Conservation (phyloP, 2,329 filamentous ascomycete species). For the Clarireedia monteithiana region DNA sequence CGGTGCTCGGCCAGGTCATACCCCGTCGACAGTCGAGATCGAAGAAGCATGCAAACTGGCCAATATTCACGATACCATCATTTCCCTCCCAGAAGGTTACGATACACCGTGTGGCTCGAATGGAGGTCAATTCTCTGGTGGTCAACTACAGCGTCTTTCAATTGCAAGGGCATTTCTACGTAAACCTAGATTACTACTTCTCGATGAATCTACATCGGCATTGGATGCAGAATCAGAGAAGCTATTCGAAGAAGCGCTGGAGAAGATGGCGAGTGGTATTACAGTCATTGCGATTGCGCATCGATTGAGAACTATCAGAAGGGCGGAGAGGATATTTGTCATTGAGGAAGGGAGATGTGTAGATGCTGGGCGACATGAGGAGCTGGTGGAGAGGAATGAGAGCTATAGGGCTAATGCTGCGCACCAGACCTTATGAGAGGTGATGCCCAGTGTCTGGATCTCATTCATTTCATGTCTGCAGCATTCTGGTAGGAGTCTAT, state of each 20-base stretch:
- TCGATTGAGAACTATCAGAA: slow-evolving; percentile 47
- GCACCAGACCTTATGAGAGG: slow-evolving; percentile 8
- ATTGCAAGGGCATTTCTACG: slow-evolving; percentile 72
- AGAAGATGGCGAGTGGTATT: slow-evolving; percentile 44
- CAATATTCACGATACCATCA: slow-evolving; percentile 64
- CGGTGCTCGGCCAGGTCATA: slow-evolving; percentile 45
- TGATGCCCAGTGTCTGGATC: background rate
- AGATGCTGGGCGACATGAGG: slow-evolving; percentile 45
- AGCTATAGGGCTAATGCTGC: slow-evolving; percentile 40
- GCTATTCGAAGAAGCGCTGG: slow-evolving; percentile 58
- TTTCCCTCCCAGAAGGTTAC: slow-evolving; percentile 55
- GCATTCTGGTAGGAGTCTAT: too few species aligned
- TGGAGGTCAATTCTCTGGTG: slow-evolving; percentile 66
- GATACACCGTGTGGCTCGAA: slow-evolving; percentile 59
- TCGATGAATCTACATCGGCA: slow-evolving; percentile 77
- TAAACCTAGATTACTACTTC: slow-evolving; percentile 61
- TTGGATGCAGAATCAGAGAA: slow-evolving; percentile 65
- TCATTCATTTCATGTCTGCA: too few species aligned
- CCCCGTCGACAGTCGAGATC: slow-evolving; percentile 52
- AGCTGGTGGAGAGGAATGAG: slow-evolving; percentile 43
- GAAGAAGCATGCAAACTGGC: slow-evolving; percentile 53
- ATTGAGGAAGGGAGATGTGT: slow-evolving; percentile 45
- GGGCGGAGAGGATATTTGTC: slow-evolving; percentile 50
- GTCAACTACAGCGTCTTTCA: slow-evolving; percentile 69
- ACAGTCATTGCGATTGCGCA: slow-evolving; percentile 54